These are phyloP conservation scores for Scutellaria minor DNA, from an alignment of 257 asterid species.

Conservation along the genomic window DNA sequence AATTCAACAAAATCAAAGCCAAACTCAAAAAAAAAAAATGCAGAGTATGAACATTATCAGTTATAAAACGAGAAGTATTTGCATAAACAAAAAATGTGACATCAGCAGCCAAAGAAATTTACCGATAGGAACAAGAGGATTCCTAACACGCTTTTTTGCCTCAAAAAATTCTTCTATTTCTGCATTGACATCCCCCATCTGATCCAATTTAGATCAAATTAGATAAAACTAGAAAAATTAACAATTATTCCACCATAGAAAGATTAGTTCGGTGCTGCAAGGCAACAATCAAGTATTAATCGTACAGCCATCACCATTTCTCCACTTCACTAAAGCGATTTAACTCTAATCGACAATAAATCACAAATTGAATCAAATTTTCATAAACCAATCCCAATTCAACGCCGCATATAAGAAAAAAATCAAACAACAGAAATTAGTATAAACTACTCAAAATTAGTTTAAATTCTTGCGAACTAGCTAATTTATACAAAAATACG, in stretches of 20 bases:
- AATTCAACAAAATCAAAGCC: neutral
- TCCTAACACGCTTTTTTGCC: slow-evolving; percentile 56
- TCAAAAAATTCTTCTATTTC: slow-evolving; percentile 55
- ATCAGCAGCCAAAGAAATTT: slow-evolving; percentile 23
- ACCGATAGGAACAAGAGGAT: slow-evolving; percentile 75
- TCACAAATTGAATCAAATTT: neutral
- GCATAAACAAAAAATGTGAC: neutral
- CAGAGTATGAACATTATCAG: neutral
- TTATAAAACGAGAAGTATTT: no score
- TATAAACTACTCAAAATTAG: neutral
- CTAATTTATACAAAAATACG: neutral
- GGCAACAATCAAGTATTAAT: neutral
- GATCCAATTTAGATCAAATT: slow-evolving; percentile 32
- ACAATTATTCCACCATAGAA: neutral
- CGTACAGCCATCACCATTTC: neutral
- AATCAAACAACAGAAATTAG: no score
- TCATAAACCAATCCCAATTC: neutral
- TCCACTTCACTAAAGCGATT: slow-evolving; percentile 1
- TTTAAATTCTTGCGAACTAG: no score
- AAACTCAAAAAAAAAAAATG: neutral
- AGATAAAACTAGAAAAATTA: slow-evolving; percentile 9
- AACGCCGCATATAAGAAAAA: no score
- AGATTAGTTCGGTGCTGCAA: neutral
- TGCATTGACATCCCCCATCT: slow-evolving; percentile 56
- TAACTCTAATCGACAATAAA: neutral